Evolutionary conservation across 73 alveolate species (phyloP).

Genomic region (Paraurostyla sp.): DNA sequence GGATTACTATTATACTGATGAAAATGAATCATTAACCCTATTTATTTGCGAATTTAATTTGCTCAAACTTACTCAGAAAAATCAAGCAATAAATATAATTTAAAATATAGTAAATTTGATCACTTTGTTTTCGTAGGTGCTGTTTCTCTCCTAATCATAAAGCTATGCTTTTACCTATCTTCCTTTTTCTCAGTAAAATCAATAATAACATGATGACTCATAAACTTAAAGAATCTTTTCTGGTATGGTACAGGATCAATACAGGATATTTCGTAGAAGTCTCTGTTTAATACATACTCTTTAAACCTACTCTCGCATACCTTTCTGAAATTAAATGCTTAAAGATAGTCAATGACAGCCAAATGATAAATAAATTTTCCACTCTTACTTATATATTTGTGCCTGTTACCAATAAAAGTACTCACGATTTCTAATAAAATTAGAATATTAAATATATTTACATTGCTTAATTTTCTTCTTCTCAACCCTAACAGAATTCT

Average conservation of each 20-base stretch:
- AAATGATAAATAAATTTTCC: slow-evolving; percentile 85
- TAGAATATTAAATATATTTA: not conserved
- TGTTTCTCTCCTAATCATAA: slow-evolving; percentile 25
- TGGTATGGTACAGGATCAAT: slow-evolving; percentile 72
- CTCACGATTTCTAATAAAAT: not conserved
- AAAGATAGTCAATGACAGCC: slow-evolving; percentile 93
- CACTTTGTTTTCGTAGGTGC: too few relatives aligned
- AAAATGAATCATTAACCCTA: too few relatives aligned
- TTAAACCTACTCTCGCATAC: slow-evolving; percentile 79
- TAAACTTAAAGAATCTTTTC: slow-evolving; percentile 69
- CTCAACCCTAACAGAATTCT: not conserved
- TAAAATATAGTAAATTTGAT: too few relatives aligned
- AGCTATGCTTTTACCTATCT: slow-evolving; percentile 23
- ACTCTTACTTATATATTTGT: slow-evolving; percentile 62
- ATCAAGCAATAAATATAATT: too few relatives aligned
- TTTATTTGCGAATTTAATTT: too few relatives aligned
- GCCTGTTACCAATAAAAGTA: slow-evolving; percentile 50
- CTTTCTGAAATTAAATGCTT: slow-evolving; percentile 85
- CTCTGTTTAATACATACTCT: slow-evolving; percentile 73
- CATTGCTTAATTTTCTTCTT: slow-evolving; percentile 2
- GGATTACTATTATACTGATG: not conserved
- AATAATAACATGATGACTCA: slow-evolving; percentile 65
- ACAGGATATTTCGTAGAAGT: slow-evolving; percentile 79
- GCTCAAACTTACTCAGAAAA: too few relatives aligned
- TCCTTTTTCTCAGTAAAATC: slow-evolving; percentile 25